These are phyloP conservation scores for Pochonia chlamydosporia DNA, from an alignment of 2,329 filamentous ascomycete species.

Conservation along the genomic window DNA sequence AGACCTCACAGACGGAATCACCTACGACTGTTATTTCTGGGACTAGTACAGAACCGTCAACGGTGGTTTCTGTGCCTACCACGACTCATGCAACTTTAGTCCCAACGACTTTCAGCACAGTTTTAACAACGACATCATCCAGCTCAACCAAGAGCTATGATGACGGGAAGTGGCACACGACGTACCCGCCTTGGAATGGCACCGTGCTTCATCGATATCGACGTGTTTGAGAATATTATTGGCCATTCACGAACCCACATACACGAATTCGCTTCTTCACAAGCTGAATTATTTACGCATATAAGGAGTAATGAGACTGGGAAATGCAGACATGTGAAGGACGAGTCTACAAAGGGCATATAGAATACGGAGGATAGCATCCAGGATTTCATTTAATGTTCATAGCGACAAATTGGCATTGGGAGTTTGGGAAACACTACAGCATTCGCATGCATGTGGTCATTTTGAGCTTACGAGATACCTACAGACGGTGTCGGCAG, in stretches of 20 bases:
- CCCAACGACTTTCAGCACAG: conserved; percentile 6
- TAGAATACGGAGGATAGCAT: background rate
- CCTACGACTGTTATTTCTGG: background rate
- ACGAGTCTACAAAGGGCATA: background rate
- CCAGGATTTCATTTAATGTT: background rate
- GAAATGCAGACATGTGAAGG: background rate
- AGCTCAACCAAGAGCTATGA: conserved; percentile 28
- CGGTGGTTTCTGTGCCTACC: background rate
- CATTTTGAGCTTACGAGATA: no score
- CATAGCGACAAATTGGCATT: background rate
- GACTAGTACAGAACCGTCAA: background rate
- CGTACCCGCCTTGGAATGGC: conserved; percentile 38
- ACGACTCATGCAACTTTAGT: background rate
- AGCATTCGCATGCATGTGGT: background rate
- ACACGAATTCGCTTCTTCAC: background rate
- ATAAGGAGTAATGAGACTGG: background rate
- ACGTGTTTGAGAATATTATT: background rate
- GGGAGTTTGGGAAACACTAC: background rate
- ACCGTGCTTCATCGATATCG: conserved; percentile 17
- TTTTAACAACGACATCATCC: conserved; percentile 6
- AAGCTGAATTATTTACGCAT: background rate
- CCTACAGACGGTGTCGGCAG: no score
- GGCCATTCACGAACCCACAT: background rate
- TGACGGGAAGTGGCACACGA: conserved; percentile 40
- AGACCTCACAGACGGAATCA: background rate